phyloP scores from a whole-genome alignment of 2,329 filamentous ascomycete species.

The Pezicula carpinea region DNA sequence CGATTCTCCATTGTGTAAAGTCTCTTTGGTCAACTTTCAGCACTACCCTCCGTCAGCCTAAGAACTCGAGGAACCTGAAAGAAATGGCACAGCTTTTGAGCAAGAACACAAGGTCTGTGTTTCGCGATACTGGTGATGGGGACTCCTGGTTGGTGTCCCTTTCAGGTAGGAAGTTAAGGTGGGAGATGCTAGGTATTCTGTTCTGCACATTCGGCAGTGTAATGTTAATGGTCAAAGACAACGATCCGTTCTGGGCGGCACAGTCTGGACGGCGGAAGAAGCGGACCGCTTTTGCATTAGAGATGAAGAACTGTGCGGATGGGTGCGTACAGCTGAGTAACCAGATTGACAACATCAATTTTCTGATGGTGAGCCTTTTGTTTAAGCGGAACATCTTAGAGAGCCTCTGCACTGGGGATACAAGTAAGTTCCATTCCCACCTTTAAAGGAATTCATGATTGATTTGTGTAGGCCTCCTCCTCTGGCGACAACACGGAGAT shows the following conservation, averaged over 20 bases:
- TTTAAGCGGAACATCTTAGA: slow-evolving; percentile 14
- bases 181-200: slow-evolving; percentile 14
- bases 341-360: slow-evolving; percentile 5
- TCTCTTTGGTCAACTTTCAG: slow-evolving; percentile 7
- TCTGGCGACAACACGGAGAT: slow-evolving; percentile 17
- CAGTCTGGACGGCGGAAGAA: neutral
- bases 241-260: slow-evolving; percentile 4
- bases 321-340: slow-evolving; percentile 11
- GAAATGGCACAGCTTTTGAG: slow-evolving; percentile 8
- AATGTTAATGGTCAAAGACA: slow-evolving; percentile 3
- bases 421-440: slow-evolving; percentile 6
- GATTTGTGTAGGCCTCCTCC: slow-evolving; percentile 8
- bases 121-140: slow-evolving; percentile 3
- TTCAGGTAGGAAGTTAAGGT: slow-evolving; percentile 11
- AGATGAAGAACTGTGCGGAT: slow-evolving; percentile 12
- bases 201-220: slow-evolving; percentile 7
- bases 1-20: slow-evolving; percentile 3
- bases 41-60: slow-evolving; percentile 2
- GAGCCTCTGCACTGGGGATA: slow-evolving; percentile 13
- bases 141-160: slow-evolving; percentile 10
- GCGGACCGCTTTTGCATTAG: slow-evolving; percentile 4
- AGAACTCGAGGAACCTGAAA: slow-evolving; percentile 2
- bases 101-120: neutral
- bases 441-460: neutral
- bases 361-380: slow-evolving; percentile 9